A percentile compares a stretch with the other conserved stretches of the same genome.
These are phyloP conservation scores for Jatropha curcas DNA, from an alignment of 345 rosid species.

Conservation along the genomic window DNA sequence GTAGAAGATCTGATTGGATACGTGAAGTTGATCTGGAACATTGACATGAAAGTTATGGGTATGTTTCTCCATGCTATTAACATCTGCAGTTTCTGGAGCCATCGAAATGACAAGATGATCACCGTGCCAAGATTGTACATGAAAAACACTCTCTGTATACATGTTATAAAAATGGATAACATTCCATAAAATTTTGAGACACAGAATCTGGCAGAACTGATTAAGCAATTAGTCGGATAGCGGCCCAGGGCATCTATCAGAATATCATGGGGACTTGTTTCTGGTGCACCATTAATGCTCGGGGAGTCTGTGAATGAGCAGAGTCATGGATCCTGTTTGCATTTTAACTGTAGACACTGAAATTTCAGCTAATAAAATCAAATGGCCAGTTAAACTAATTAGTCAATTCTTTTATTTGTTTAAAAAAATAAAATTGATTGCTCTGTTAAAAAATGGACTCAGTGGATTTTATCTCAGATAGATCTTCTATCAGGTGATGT, in stretches of 20 bases:
- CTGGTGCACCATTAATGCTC: neutral
- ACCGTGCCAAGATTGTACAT: neutral
- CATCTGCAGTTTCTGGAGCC: neutral
- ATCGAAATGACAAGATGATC: neutral
- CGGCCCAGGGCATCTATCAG: too few species aligned
- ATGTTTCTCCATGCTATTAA: neutral
- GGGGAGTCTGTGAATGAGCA: too few species aligned
- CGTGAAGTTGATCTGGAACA: neutral
- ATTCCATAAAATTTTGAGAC: neutral
- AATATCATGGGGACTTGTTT: neutral
- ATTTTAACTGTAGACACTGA: too few species aligned
- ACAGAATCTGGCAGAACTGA: neutral
- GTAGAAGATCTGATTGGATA: slow-evolving; percentile 7
- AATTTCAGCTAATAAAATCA: too few species aligned
- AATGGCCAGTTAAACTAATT: too few species aligned
- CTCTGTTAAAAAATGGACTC: too few species aligned
- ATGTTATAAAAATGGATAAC: neutral
- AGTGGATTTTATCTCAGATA: too few species aligned
- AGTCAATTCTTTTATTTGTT: too few species aligned
- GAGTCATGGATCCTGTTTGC: too few species aligned
- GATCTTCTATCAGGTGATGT: too few species aligned
- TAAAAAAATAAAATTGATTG: too few species aligned
- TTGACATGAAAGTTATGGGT: neutral
- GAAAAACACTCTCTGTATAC: neutral
- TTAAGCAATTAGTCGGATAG: neutral